phyloP scores from a whole-genome alignment of 495 filamentous ascomycete species.

The Penicilliopsis zonata region DNA sequence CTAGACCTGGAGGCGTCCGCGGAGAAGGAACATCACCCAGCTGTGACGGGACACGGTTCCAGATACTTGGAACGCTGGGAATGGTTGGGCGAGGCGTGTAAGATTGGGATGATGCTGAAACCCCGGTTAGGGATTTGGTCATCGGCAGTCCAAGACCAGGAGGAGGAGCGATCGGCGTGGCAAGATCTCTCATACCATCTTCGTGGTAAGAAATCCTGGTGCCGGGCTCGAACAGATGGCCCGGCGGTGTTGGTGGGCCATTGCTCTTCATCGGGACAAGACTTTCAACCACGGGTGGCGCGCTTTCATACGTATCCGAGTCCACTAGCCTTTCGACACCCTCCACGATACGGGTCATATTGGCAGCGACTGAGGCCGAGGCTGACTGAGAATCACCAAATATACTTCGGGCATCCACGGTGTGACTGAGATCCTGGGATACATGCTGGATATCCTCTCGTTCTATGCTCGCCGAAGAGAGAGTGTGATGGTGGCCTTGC shows the following conservation, averaged over 20 bases:
- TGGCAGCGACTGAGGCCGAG: constrained; percentile 32
- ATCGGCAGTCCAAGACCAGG: constrained; percentile 24
- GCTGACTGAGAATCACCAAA: constrained; percentile 35
- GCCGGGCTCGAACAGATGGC: constrained; percentile 12
- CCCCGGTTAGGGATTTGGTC: constrained; percentile 13
- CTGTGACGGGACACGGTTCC: constrained; percentile 28
- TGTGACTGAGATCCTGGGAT: constrained; percentile 16
- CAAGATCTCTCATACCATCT: constrained; percentile 9
- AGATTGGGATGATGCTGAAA: constrained; percentile 17
- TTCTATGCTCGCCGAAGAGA: constrained; percentile 29
- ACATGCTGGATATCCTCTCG: constrained; percentile 31
- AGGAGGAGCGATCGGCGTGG: constrained; percentile 22
- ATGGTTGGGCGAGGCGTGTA: constrained; percentile 24
- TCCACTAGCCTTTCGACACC: constrained; percentile 46
- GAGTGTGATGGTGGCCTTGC: constrained; percentile 20
- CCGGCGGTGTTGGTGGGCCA: constrained; percentile 14
- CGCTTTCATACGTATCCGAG: constrained; percentile 36
- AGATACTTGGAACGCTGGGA: constrained; percentile 33
- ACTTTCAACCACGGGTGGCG: constrained; percentile 15
- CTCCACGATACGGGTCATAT: constrained; percentile 54
- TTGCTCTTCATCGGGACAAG: constrained; percentile 12
- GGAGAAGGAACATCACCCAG: constrained; percentile 21
- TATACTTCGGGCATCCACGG: constrained; percentile 22
- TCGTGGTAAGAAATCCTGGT: constrained; percentile 13
- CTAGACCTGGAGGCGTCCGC: constrained; percentile 21